phyloP scores from a whole-genome alignment of 202 grass and related monocot species.

The Cymbopogon flexuosus region DNA sequence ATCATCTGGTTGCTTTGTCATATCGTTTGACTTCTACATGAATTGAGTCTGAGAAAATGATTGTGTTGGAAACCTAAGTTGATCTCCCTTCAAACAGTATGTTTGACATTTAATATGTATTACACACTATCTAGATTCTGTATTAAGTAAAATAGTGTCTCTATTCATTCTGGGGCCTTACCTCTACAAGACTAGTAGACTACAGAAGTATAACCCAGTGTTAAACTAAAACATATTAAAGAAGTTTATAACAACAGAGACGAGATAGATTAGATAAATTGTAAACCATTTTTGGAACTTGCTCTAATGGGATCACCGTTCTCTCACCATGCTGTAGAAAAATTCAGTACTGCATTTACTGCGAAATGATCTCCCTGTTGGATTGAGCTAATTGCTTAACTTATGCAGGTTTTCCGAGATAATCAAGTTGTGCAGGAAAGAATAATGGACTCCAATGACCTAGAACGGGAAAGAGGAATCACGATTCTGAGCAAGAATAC shows the following conservation, averaged over 20 bases:
- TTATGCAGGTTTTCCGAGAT: constrained; percentile 86
- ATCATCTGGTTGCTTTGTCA: neutral
- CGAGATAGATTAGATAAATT: constrained; percentile 12
- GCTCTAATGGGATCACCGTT: neutral
- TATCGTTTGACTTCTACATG: neutral
- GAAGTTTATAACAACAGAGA: constrained; percentile 12
- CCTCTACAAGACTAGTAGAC: neutral
- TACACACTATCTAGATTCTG: neutral
- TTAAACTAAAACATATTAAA: neutral
- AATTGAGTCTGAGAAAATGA: neutral
- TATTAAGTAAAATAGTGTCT: neutral
- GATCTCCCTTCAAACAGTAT: neutral
- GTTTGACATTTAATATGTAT: neutral
- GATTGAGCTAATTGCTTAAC: constrained; percentile 35
- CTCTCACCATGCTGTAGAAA: neutral
- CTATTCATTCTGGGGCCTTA: neutral
- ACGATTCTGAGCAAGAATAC: constrained; percentile 99
- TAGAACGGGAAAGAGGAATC: constrained; percentile 88
- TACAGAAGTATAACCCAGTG: neutral
- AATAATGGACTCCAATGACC: constrained; percentile 99
- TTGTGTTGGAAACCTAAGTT: constrained; percentile 5
- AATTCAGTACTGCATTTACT: constrained; percentile 23
- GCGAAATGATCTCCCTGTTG: constrained; percentile 1
- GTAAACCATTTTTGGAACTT: constrained; percentile 14
- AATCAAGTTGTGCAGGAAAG: constrained; percentile 95